A percentile compares a stretch with the other conserved stretches of the same genome.
Conservation (phyloP, 805 yeast species). For the Saccharomycopsis synnaedendra region DNA sequence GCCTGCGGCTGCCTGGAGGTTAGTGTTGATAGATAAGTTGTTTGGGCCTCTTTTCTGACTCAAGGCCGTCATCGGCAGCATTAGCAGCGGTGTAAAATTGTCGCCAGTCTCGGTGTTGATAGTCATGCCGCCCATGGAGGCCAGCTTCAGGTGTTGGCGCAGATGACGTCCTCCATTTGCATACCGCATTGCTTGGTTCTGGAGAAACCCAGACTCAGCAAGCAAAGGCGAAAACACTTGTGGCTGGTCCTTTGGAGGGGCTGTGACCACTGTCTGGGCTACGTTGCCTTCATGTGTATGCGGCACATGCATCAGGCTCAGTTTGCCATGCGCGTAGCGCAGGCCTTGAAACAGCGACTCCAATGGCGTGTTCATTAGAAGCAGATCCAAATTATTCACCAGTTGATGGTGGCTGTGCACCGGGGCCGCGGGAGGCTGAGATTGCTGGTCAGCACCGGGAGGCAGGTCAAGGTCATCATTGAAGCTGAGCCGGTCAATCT, state of each 20-base stretch:
- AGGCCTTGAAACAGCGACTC: background rate
- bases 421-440: background rate
- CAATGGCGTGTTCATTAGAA: background rate
- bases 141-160: slow-evolving; percentile 4
- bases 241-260: slow-evolving; percentile 4
- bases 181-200: slow-evolving; percentile 16
- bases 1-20: background rate
- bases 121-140: slow-evolving; percentile 5
- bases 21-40: slow-evolving; percentile 11
- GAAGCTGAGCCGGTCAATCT: slow-evolving; percentile 15
- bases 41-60: slow-evolving; percentile 8
- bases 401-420: slow-evolving; percentile 1
- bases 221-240: slow-evolving; percentile 16
- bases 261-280: slow-evolving; percentile 10
- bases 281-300: background rate
- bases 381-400: slow-evolving; percentile 5
- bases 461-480: slow-evolving; percentile 16
- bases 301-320: slow-evolving; percentile 5
- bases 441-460: background rate
- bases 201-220: slow-evolving; percentile 16
- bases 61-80: slow-evolving; percentile 11
- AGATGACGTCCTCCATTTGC: slow-evolving; percentile 6
- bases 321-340: slow-evolving; percentile 3
- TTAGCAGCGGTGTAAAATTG: slow-evolving; percentile 2
- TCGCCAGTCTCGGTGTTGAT: slow-evolving; percentile 3